A percentile compares a stretch with the other conserved stretches of the same genome.
These are phyloP conservation scores for Telopea speciosissima DNA, from an alignment of 177 flowering plant species.

Conservation along the genomic window DNA sequence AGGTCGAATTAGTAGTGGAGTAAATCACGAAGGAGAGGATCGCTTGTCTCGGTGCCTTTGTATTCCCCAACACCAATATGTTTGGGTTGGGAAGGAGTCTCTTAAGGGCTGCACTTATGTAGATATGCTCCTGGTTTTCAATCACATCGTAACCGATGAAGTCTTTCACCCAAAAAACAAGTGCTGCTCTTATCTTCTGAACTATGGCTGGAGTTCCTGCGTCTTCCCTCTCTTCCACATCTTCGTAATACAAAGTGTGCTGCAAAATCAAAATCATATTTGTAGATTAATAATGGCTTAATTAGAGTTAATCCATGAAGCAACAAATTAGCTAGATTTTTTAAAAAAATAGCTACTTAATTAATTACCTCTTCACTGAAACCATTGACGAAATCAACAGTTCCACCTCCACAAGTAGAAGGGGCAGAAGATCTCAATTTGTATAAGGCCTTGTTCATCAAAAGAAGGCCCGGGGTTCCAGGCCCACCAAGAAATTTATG, in stretches of 20 bases:
- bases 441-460: constrained; percentile 64
- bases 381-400: constrained; percentile 60
- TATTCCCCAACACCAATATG: constrained; percentile 49
- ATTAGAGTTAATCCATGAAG: too few species aligned
- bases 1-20: constrained; percentile 27
- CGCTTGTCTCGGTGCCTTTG: constrained; percentile 37
- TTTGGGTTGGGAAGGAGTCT: constrained; percentile 46
- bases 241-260: constrained; percentile 56
- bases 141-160: constrained; percentile 55
- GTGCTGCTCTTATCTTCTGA: constrained; percentile 57
- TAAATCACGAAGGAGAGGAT: constrained; percentile 59
- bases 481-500: constrained; percentile 87
- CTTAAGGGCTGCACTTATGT: constrained; percentile 39
- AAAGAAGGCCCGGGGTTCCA: constrained; percentile 60
- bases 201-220: constrained; percentile 75
- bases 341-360: too few species aligned
- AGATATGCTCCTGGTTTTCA: constrained; percentile 27
- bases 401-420: constrained; percentile 85
- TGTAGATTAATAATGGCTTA: not conserved
- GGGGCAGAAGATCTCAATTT: constrained; percentile 47
- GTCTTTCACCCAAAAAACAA: constrained; percentile 76
- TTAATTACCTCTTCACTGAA: constrained; percentile 40
- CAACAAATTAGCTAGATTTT: too few species aligned
- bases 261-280: constrained; percentile 15
- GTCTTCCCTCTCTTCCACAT: constrained; percentile 72